phyloP scores from a whole-genome alignment of 257 asterid species.

The Eustoma russellianum region DNA sequence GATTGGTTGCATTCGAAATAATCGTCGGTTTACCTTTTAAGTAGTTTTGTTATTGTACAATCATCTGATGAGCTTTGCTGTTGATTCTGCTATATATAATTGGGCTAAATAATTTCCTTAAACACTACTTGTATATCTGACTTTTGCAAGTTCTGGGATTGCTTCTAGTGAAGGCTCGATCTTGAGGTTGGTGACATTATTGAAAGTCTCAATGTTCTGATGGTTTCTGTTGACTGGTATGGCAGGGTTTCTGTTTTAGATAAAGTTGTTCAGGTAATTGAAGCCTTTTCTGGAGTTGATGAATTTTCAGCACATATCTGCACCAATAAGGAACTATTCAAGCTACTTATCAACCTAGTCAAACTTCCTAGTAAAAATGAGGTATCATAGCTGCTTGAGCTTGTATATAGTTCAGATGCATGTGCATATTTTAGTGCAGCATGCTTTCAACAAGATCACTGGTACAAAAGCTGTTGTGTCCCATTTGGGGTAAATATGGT shows the following conservation, averaged over 20 bases:
- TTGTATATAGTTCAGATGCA: slow-evolving; percentile 2
- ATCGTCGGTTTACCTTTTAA: background rate
- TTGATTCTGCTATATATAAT: background rate
- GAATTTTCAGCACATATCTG: slow-evolving; percentile 49
- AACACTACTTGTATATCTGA: background rate
- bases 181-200: slow-evolving; percentile 2
- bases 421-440: background rate
- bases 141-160: background rate
- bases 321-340: slow-evolving; percentile 42
- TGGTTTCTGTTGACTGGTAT: background rate
- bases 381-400: slow-evolving; percentile 33
- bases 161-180: slow-evolving; percentile 4
- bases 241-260: slow-evolving; percentile 65
- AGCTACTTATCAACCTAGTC: slow-evolving; percentile 47
- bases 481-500: no score
- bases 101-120: background rate
- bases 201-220: background rate
- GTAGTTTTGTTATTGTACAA: background rate
- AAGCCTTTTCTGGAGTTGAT: slow-evolving; percentile 66
- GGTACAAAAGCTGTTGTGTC: no score
- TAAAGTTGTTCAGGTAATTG: slow-evolving; percentile 65
- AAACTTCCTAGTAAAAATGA: slow-evolving; percentile 70
- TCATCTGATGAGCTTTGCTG: background rate
- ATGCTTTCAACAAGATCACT: no score
- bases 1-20: background rate